phyloP scores from a whole-genome alignment of 2,329 filamentous ascomycete genomes.

The Chalara sp. region DNA sequence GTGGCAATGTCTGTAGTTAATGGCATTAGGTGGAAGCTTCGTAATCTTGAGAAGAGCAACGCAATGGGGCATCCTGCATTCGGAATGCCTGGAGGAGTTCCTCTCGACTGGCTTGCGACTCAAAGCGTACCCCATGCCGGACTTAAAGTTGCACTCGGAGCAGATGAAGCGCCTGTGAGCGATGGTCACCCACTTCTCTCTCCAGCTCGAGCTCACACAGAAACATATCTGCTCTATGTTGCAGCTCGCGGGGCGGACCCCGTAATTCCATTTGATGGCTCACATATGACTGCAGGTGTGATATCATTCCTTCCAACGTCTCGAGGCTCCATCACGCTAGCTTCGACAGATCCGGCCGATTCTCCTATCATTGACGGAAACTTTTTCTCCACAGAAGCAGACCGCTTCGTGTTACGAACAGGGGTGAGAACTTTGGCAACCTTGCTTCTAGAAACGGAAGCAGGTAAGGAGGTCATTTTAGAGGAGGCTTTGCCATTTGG shows the following conservation, averaged over 20 bases:
- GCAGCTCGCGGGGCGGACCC: not conserved
- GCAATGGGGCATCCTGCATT: constrained; percentile 6
- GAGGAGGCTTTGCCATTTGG: constrained; percentile 4
- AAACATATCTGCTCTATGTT: not conserved
- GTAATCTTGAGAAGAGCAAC: constrained; percentile 6
- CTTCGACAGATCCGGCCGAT: not conserved
- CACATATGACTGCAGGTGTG: constrained; percentile 1
- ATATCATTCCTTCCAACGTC: constrained; percentile 9
- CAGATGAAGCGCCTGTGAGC: constrained; percentile 16
- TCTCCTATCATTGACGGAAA: constrained; percentile 4
- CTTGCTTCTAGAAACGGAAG: constrained; percentile 3
- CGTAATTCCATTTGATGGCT: constrained; percentile 7
- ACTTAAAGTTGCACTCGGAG: not conserved
- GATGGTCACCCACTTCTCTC: not conserved
- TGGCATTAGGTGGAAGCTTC: constrained; percentile 5
- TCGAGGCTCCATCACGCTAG: constrained; percentile 3
- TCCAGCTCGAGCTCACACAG: not conserved
- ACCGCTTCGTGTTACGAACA: not conserved
- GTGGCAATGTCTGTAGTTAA: too few relatives aligned
- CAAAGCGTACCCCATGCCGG: not conserved
- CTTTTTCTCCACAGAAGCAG: not conserved
- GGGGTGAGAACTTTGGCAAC: not conserved
- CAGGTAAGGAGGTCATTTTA: constrained; percentile 1
- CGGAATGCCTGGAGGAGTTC: constrained; percentile 3
- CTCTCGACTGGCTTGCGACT: constrained; percentile 8